Base-by-base conservation (phyloP, 805 yeast species). In the Nematodospora valgi region DNA sequence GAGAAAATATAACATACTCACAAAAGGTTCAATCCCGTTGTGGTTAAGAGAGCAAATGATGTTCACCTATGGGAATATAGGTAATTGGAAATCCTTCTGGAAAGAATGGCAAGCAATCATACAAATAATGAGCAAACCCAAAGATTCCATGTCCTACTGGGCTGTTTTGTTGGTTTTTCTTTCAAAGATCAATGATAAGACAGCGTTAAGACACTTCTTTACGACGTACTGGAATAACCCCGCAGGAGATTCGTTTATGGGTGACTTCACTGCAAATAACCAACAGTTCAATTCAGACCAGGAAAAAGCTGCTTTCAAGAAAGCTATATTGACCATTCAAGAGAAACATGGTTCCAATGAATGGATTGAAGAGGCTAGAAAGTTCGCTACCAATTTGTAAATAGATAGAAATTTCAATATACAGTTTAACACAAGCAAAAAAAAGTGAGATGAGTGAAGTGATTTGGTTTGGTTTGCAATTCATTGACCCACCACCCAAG, bases 61-160 rank as follows among this genome's bases (percentile, higher is more conserved):
- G 26, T 55, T 54, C 32, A 52, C 62, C 1, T 62, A 59, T 36
- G 73, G 72, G 3, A 64, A 63, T 34, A 55, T 65, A 9, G 57
- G 58, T 8, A 49, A 59, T 21, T 67, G 71, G 70, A 37, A 37
- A 3, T 35, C 46, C 29, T 67, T 67, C 47, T 67, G 73, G 73
- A 36, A 39, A 7, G 51, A 58, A 30, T 67, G 72, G 72, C 54
- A 64, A 12, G 32, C 35, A 2, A 43, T 51, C 15, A 34, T 41
- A 35, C 43, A 45, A 24, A 37, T 46, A 15, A 29, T 39, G 24
- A 27, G 30, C 21, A 26, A 19, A 18, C 30, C 35, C 13, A 21
- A 33, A 19, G 22, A 32, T 27, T 14, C 27, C 18, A 9, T 31
- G 37, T 27, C 25, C 11, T 40, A 41, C 18, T 66, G 68, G 68